These are phyloP conservation scores for Pichia occidentalis DNA, from an alignment of 805 yeast species.

Conservation along the genomic window DNA sequence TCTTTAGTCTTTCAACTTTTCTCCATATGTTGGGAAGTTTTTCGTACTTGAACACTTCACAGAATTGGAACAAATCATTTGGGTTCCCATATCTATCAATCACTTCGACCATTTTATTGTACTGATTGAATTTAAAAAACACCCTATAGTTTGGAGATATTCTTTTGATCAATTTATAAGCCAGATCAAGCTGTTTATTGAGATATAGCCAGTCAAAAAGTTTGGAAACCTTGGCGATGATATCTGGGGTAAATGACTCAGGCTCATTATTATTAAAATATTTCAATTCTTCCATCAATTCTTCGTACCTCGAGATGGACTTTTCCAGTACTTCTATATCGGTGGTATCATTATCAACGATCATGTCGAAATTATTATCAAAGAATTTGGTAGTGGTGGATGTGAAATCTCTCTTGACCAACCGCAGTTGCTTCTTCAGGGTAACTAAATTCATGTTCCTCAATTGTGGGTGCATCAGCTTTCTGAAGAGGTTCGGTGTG, in stretches of 20 bases:
- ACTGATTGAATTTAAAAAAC: constrained; percentile 16
- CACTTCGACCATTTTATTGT: constrained; percentile 14
- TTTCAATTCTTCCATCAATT: constrained; percentile 5
- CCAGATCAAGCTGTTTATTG: constrained; percentile 15
- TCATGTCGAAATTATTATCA: constrained; percentile 21
- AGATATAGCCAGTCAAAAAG: constrained; percentile 21
- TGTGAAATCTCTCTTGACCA: constrained; percentile 19
- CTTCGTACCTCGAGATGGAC: constrained; percentile 9
- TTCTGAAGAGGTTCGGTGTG: constrained; percentile 11
- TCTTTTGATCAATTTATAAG: constrained; percentile 10
- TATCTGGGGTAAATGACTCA: constrained; percentile 11
- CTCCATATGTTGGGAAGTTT: constrained; percentile 12
- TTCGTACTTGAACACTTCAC: constrained; percentile 14
- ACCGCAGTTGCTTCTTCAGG: constrained; percentile 6
- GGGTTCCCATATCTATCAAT: constrained; percentile 22
- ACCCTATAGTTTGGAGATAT: constrained; percentile 3
- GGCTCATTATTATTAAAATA: constrained; percentile 4
- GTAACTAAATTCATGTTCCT: too few species aligned
- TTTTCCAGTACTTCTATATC: constrained; percentile 8
- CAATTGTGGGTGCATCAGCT: constrained; percentile 4
- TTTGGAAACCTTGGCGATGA: constrained; percentile 11
- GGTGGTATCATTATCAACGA: constrained; percentile 12
- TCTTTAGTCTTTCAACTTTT: constrained; percentile 5
- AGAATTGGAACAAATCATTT: constrained; percentile 15
- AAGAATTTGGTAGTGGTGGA: constrained; percentile 20